Conservation (phyloP, 202 grass and related monocot species). For the Panicum hallii region DNA sequence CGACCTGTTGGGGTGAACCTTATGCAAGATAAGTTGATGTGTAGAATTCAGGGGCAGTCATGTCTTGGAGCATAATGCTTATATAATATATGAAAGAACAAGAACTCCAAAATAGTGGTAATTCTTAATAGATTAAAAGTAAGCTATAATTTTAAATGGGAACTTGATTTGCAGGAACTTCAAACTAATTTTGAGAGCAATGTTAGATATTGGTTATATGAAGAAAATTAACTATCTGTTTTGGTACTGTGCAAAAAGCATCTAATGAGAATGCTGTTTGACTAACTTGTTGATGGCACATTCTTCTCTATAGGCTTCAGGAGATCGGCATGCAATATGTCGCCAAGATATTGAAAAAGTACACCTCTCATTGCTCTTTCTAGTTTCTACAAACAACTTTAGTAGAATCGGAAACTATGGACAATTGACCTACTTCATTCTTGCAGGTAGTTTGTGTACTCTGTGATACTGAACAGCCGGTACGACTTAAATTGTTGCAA, state of each 20-base stretch:
- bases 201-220: not conserved
- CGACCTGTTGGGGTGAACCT: constrained; percentile 5
- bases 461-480: constrained; percentile 79
- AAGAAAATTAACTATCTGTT: not conserved
- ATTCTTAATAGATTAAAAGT: not conserved
- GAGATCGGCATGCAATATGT: constrained; percentile 76
- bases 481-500: constrained; percentile 42
- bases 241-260: constrained; percentile 8
- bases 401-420: constrained; percentile 33
- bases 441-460: constrained; percentile 92
- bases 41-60: not conserved
- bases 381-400: constrained; percentile 31
- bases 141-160: no score
- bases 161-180: not conserved
- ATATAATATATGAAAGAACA: not conserved
- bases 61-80: not conserved
- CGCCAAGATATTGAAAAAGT: constrained; percentile 90
- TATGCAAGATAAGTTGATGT: not conserved
- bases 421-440: constrained; percentile 38
- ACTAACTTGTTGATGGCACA: constrained; percentile 21
- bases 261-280: constrained; percentile 19
- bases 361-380: constrained; percentile 33
- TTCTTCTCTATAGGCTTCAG: constrained; percentile 52
- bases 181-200: not conserved
- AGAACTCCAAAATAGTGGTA: not conserved